Evolutionary conservation across 2,329 filamentous ascomycete species (phyloP), one percentile per base, ranked within the genome.

Genomic region (Fonsecaea nubica): DNA sequence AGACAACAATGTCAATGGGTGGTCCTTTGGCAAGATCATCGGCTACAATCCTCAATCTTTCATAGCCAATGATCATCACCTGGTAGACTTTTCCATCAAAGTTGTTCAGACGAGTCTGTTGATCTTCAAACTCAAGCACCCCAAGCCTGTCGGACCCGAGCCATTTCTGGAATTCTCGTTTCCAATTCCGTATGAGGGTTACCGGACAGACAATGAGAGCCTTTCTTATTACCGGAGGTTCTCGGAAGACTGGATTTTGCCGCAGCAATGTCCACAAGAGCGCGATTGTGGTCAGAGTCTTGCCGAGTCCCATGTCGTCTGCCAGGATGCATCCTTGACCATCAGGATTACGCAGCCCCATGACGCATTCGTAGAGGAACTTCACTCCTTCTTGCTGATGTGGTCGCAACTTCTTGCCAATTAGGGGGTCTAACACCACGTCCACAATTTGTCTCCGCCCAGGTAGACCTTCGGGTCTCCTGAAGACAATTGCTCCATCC

Each of bases 291-390:
- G 92, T 89, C 38, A 92, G 75, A 0, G 90, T 91, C 77, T 92
- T 92, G 21, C 90, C 90, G 1, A 92, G 77, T 0, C 90, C 90
- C 90, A 92, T 92, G 72, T 92, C 90, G 74, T 92, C 90, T 1
- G 90, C 90, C 57, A 92, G 80, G 65, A 92, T 88, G 3, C 89
- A 89, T 30, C 89, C 89, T 76, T 89, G 85, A 1, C 89, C 89
- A 72, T 86, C 86, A 68, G 85, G 88, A 50, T 83, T 79, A 50
- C 88, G 83, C 83, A 91, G 85, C 4, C 89, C 89, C 89, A 92
- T 92, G 0, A 92, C 87, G 74, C 89, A 91, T 76, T 92, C 89
- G 73, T 92, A 92, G 52, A 92, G 76, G 72, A 92, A 92, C 58
- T 86, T 81, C 0, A 92, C 88, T 25, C 90, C 90, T 73, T 89